Evolutionary conservation across 768 basidiomycete species (phyloP).

Genomic region (Boletus bicolor): DNA sequence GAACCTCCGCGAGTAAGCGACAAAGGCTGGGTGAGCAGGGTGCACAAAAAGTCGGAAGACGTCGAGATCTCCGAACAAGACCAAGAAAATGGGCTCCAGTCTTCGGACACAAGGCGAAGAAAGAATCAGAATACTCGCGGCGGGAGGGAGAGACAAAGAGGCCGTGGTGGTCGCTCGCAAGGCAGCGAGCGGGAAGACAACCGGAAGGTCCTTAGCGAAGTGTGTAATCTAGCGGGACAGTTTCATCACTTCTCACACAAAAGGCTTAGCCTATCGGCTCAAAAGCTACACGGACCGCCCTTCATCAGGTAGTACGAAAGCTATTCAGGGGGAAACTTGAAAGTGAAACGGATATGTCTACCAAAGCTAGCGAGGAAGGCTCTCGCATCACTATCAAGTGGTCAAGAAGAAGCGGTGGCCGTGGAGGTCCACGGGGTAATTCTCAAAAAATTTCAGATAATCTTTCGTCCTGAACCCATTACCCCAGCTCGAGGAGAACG

Average conservation of each 20-base stretch:
- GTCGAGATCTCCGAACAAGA: constrained; percentile 18
- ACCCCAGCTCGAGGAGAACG: constrained; percentile 37
- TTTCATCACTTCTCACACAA: constrained; percentile 13
- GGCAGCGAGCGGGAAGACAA: constrained; percentile 53
- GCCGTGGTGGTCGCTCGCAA: constrained; percentile 40
- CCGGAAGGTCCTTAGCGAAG: constrained; percentile 79
- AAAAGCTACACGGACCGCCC: constrained; percentile 74
- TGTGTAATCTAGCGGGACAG: constrained; percentile 40
- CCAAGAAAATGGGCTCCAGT: constrained; percentile 20
- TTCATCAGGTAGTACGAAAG: constrained; percentile 79
- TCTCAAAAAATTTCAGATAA: neutral
- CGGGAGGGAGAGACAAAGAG: constrained; percentile 44
- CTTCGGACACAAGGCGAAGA: constrained; percentile 31
- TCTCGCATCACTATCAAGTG: constrained; percentile 79
- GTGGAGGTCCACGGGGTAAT: constrained; percentile 40
- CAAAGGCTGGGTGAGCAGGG: constrained; percentile 65
- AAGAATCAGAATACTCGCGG: constrained; percentile 41
- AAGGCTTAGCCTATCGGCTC: constrained; percentile 68
- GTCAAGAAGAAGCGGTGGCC: constrained; percentile 50
- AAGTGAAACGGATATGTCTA: constrained; percentile 65
- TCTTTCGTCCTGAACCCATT: constrained; percentile 2
- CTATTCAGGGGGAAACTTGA: constrained; percentile 83
- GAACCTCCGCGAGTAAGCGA: constrained; percentile 74
- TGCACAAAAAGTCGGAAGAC: constrained; percentile 32
- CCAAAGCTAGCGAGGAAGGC: constrained; percentile 57